phyloP scores from a whole-genome alignment of 805 yeast species.

The Starmerella khaoyaiensis region DNA sequence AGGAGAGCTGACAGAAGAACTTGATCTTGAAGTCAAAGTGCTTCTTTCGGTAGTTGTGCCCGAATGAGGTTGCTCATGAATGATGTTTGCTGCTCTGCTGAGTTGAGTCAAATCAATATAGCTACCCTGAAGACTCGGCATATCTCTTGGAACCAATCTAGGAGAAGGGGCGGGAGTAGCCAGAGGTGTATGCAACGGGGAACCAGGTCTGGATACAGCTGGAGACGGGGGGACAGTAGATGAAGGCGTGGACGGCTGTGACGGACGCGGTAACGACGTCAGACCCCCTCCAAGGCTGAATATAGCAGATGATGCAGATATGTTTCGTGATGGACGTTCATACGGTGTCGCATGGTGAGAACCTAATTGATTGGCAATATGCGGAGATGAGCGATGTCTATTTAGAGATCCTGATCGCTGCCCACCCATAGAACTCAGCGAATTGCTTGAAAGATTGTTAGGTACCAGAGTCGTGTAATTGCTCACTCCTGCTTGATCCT shows the following conservation, averaged over 20 bases:
- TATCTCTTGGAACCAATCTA: conserved; percentile 30
- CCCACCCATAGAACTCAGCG: background rate
- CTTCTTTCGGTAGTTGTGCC: background rate
- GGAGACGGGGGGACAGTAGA: conserved; percentile 36
- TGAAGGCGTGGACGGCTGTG: conserved; percentile 33
- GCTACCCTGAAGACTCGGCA: conserved; percentile 3
- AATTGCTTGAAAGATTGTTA: background rate
- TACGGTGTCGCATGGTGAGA: conserved; percentile 22
- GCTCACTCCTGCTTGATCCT: conserved; percentile 5
- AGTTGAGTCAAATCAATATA: conserved; percentile 3
- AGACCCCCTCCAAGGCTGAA: conserved; percentile 17
- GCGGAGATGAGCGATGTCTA: conserved; percentile 23
- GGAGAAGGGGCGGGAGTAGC: conserved; percentile 37
- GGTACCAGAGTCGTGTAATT: background rate
- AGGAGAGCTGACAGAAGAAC: background rate
- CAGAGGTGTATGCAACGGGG: conserved; percentile 35
- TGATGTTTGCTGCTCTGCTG: too few species aligned
- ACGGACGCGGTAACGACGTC: conserved; percentile 8
- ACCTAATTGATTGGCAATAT: conserved; percentile 17
- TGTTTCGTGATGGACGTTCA: conserved; percentile 20
- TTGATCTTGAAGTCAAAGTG: background rate
- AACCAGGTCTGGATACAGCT: conserved; percentile 27
- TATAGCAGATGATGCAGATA: conserved; percentile 20
- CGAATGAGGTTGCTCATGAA: too few species aligned
- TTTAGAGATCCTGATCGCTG: conserved; percentile 9